Conservation (phyloP, 352 stramenopile species). For the Phytophthora macrochlamydospora region DNA sequence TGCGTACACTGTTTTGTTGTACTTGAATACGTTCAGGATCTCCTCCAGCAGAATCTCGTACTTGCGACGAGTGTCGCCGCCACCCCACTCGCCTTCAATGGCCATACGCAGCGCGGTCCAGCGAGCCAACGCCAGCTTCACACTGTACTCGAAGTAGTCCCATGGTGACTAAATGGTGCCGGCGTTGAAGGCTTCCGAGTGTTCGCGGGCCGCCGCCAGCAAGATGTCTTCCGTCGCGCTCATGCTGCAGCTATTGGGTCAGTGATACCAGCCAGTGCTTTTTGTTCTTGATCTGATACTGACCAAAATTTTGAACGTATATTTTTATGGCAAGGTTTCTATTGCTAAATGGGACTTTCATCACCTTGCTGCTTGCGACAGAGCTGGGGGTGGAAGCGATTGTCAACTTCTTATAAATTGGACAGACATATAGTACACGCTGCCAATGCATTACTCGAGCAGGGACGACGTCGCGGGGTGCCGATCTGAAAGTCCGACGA, state of each 20-base stretch:
- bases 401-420: constrained; percentile 5
- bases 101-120: constrained; percentile 88
- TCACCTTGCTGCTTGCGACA: background rate
- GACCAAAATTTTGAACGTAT: background rate
- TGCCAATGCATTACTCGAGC: constrained; percentile 15
- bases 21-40: constrained; percentile 83
- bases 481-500: constrained; percentile 32
- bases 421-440: constrained; percentile 2
- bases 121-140: constrained; percentile 75
- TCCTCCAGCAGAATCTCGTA: constrained; percentile 83
- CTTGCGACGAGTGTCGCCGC: constrained; percentile 80
- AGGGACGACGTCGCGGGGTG: constrained; percentile 30
- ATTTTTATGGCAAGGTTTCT: background rate
- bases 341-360: background rate
- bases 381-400: background rate
- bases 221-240: constrained; percentile 60
- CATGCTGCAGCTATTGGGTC: constrained; percentile 10
- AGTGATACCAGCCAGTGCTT: constrained; percentile 20
- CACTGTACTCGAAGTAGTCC: constrained; percentile 86
- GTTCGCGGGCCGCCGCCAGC: constrained; percentile 53
- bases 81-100: constrained; percentile 83
- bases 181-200: constrained; percentile 54
- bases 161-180: constrained; percentile 75
- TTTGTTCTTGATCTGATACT: background rate
- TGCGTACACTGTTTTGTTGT: constrained; percentile 69